Conservation (phyloP, 192 early-diverging fungal species). For the Phycomyces nitens region DNA sequence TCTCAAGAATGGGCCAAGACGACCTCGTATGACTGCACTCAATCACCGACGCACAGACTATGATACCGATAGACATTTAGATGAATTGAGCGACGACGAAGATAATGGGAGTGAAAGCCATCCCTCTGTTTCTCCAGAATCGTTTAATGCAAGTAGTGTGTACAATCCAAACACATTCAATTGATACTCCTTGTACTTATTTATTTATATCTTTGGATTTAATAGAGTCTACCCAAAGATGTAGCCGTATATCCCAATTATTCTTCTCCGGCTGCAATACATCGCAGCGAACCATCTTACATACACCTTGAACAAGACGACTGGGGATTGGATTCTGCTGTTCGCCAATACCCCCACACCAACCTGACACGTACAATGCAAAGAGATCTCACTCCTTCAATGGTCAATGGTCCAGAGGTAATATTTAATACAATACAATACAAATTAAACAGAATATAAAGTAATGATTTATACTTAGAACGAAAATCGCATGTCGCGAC, state of each 20-base stretch:
- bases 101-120: neutral
- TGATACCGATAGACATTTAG: neutral
- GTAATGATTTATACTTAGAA: neutral
- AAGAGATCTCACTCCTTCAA: no score
- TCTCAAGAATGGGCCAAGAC: neutral
- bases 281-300: no score
- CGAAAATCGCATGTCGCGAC: neutral
- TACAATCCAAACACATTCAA: neutral
- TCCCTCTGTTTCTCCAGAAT: neutral
- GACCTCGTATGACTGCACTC: neutral
- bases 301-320: no score
- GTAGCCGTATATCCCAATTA: no score
- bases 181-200: neutral
- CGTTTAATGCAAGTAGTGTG: neutral
- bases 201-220: neutral
- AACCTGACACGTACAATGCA: no score
- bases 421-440: neutral
- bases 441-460: neutral
- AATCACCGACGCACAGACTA: neutral
- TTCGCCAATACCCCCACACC: no score
- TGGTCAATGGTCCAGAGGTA: no score
- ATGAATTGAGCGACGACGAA: neutral
- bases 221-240: no score
- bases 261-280: no score
- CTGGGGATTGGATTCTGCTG: no score